These are phyloP conservation scores for Funneliformis geosporum DNA, from an alignment of 192 early-diverging fungal genomes.

Conservation along the genomic window DNA sequence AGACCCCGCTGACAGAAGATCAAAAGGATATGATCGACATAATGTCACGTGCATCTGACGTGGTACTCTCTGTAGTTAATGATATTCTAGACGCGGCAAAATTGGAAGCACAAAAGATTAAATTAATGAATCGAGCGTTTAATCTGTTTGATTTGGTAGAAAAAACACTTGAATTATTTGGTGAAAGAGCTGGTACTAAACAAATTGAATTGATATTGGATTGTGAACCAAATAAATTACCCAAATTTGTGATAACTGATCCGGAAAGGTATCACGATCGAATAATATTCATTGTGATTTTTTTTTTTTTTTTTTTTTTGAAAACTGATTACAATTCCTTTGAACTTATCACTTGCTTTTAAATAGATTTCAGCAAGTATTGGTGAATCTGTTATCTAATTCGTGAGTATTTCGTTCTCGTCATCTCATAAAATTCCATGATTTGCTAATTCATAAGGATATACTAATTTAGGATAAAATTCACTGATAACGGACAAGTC, in stretches of 20 bases:
- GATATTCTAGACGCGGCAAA: conserved; percentile 46
- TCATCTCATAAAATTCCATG: background rate
- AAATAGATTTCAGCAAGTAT: conserved; percentile 43
- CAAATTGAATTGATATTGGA: conserved; percentile 46
- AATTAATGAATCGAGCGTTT: conserved; percentile 46
- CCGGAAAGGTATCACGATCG: conserved; percentile 25
- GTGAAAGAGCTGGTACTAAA: conserved; percentile 41
- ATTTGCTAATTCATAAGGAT: background rate
- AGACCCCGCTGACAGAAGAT: conserved; percentile 40
- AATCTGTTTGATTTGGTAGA: conserved; percentile 44
- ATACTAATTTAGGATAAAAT: conserved; percentile 41
- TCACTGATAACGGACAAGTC: conserved; percentile 46
- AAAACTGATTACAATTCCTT: background rate
- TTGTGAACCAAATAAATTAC: conserved; percentile 45
- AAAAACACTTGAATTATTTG: conserved; percentile 44
- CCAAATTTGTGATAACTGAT: conserved; percentile 38
- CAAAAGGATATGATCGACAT: conserved; percentile 49
- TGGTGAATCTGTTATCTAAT: conserved; percentile 56
- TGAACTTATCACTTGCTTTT: background rate
- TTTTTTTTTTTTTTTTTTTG: background rate
- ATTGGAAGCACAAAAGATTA: conserved; percentile 44
- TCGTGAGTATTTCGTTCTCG: conserved; percentile 30
- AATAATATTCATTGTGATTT: background rate
- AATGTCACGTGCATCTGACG: conserved; percentile 45
- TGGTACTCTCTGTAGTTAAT: conserved; percentile 44